phyloP scores from a whole-genome alignment of 2,329 filamentous ascomycete species.

The Colletotrichum sp. region DNA sequence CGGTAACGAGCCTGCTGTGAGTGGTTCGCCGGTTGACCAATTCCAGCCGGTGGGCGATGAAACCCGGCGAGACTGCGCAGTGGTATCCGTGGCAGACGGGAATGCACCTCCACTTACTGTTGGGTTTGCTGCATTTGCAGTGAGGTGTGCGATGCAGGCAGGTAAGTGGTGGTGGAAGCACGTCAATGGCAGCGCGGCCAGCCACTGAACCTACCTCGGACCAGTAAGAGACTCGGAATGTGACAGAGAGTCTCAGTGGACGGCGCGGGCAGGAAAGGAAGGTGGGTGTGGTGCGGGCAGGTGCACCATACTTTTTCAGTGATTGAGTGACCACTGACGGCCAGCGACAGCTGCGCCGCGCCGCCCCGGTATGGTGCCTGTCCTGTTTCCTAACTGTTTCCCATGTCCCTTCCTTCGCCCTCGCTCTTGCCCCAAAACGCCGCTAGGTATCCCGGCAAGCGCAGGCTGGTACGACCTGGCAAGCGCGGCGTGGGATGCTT shows the following conservation, averaged over 20 bases:
- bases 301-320: background rate
- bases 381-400: background rate
- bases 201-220: background rate
- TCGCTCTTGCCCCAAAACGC: background rate
- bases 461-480: background rate
- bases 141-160: background rate
- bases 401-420: background rate
- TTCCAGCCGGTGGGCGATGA: background rate
- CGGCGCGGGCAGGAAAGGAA: background rate
- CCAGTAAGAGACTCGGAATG: background rate
- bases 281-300: background rate
- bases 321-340: background rate
- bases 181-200: background rate
- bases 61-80: background rate
- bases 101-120: background rate
- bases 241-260: background rate
- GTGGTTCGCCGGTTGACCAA: background rate
- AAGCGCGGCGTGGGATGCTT: background rate
- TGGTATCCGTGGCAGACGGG: background rate
- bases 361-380: background rate
- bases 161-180: background rate
- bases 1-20: background rate
- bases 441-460: background rate
- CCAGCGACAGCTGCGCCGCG: background rate
- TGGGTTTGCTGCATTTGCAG: background rate